Evolutionary conservation across 139 green algal genomes (phyloP).

Genomic region (Desmodesmus armatus): DNA sequence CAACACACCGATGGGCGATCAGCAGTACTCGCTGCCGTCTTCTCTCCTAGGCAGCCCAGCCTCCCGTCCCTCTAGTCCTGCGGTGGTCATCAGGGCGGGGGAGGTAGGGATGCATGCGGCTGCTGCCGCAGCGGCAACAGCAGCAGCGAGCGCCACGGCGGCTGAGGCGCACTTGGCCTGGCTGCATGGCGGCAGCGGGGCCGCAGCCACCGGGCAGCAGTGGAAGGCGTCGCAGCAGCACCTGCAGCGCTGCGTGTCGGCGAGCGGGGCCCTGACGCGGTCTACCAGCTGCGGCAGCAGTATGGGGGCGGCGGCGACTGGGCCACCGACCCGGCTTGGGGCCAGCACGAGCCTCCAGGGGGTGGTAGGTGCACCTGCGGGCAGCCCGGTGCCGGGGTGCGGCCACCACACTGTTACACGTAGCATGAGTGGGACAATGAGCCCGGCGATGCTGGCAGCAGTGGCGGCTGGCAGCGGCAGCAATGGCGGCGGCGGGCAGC

Average conservation of each 20-base stretch:
- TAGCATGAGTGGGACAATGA: neutral
- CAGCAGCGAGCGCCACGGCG: neutral
- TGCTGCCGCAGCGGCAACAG: neutral
- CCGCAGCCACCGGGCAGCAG: neutral
- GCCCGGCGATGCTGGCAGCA: too few relatives aligned
- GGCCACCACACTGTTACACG: conserved; percentile 13
- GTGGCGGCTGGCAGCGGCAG: too few relatives aligned
- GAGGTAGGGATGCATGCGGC: too few relatives aligned
- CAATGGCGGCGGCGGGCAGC: neutral
- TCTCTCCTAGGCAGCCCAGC: too few relatives aligned
- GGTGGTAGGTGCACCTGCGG: too few relatives aligned
- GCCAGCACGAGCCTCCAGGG: too few relatives aligned
- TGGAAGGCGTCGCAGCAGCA: neutral
- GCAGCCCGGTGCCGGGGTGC: neutral
- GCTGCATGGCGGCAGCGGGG: neutral
- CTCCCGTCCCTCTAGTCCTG: too few relatives aligned
- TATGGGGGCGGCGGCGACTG: too few relatives aligned
- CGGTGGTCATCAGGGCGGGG: too few relatives aligned
- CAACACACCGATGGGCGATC: too few relatives aligned
- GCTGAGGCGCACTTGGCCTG: neutral
- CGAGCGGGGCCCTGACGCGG: neutral
- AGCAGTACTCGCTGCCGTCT: too few relatives aligned
- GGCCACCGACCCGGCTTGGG: too few relatives aligned
- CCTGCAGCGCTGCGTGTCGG: neutral
- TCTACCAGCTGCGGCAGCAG: neutral